Percentiles rank a stretch among this genome's conserved stretches.
phyloP scores from a whole-genome alignment of 2,329 filamentous ascomycete genomes.

The Hirsutella thompsonii region DNA sequence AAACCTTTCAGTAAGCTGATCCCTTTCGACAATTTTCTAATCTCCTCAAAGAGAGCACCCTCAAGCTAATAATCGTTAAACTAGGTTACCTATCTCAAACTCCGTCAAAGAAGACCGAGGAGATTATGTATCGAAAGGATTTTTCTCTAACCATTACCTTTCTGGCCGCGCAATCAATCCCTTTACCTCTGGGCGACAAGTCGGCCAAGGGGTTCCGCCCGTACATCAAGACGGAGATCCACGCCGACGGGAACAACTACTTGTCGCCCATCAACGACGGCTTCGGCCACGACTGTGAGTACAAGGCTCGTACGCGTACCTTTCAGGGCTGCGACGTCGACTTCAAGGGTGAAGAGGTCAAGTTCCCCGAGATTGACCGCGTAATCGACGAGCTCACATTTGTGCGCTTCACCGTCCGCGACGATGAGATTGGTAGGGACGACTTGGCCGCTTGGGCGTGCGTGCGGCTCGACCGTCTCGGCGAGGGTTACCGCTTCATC shows the following conservation, averaged over 20 bases:
- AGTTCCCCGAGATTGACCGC: constrained; percentile 40
- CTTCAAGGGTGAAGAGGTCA: constrained; percentile 43
- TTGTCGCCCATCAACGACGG: background rate
- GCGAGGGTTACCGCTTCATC: constrained; percentile 64
- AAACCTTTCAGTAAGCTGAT: constrained; percentile 54
- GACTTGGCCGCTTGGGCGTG: constrained; percentile 80
- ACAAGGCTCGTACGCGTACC: constrained; percentile 47
- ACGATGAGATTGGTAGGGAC: constrained; percentile 71
- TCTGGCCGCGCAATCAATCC: constrained; percentile 63
- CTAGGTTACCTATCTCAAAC: constrained; percentile 17
- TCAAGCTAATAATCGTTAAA: background rate
- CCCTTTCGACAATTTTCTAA: background rate
- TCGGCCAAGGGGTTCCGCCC: constrained; percentile 51
- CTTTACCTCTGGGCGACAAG: constrained; percentile 43
- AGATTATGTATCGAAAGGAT: constrained; percentile 35
- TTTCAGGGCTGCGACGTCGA: constrained; percentile 48
- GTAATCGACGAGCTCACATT: constrained; percentile 60
- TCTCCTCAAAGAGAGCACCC: background rate
- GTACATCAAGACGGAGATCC: constrained; percentile 74
- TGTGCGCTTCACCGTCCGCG: constrained; percentile 73
- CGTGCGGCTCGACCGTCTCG: constrained; percentile 69
- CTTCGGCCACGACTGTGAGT: constrained; percentile 16
- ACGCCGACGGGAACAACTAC: constrained; percentile 52
- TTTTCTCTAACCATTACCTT: constrained; percentile 63
- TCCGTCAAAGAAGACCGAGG: constrained; percentile 4